Evolutionary conservation across 2,329 filamentous ascomycete genomes (phyloP), one percentile per base, ranked within the genome.

Genomic region (Stachybotrys elegans): DNA sequence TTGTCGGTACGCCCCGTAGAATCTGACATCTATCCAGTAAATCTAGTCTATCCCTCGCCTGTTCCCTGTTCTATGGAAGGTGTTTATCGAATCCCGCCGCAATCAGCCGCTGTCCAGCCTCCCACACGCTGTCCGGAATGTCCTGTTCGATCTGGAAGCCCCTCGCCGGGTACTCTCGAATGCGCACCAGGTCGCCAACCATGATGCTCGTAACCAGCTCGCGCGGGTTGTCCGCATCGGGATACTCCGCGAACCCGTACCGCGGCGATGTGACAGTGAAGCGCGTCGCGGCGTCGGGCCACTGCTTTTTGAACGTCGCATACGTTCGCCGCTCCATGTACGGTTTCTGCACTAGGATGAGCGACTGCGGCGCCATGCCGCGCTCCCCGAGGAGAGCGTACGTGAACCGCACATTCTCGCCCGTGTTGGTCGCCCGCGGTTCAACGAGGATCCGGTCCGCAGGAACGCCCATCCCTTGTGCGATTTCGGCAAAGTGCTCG

Each of bases 271-370:
- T 69, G 6, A 73, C 69, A 2, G 55, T 56, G 27, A 72, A 68
- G 5, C 49, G 47, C 2, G 61, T 57, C 22, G 25, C 43, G 16
- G 50, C 43, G 16, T 62, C 63, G 0, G 68, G 69, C 70, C 70
- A 73, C 56, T 73, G 70, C 57, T 65, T 69, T 46, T 57, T 59
- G 46, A 73, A 73, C 0, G 70, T 73, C 2, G 70, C 70, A 34
- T 65, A 72, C 5, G 69, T 70, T 6, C 70, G 54, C 25, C 70
- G 55, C 53, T 72, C 69, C 70, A 73, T 73, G 46, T 73, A 73
- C 20, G 69, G 70, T 54, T 73, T 73, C 53, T 73, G 70, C 8
- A 73, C 70, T 1, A 73, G 57, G 14, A 73, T 56, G 22, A 73
- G 62, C 3, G 58, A 64, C 22, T 53, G 46, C 2, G 46, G 43